Conservation (phyloP, 2,329 filamentous ascomycete genomes). For the Cylindrodendrum hubeiense region DNA sequence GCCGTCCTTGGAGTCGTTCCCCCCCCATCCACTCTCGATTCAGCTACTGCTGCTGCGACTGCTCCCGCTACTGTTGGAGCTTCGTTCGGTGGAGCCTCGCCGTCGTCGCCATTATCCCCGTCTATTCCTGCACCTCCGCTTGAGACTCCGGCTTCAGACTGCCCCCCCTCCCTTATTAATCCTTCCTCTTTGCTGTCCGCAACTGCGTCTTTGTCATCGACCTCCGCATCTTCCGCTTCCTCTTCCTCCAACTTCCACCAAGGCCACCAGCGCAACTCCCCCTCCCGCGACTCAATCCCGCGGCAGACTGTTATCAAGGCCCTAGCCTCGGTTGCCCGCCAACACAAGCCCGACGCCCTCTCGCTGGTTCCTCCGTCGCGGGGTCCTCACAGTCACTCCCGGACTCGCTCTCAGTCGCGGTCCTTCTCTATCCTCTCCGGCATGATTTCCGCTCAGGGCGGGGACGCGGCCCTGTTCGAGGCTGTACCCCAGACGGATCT, state of each 20-base stretch:
- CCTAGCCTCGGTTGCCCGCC: slow-evolving; percentile 74
- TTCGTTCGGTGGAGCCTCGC: slow-evolving; percentile 38
- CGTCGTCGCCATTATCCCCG: slow-evolving; percentile 30
- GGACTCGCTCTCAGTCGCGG: slow-evolving; percentile 24
- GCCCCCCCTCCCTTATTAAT: background rate
- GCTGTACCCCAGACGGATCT: background rate
- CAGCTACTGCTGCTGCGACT: slow-evolving; percentile 20
- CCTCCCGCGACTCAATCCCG: slow-evolving; percentile 74
- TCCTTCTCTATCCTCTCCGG: slow-evolving; percentile 49
- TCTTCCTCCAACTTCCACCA: slow-evolving; percentile 19
- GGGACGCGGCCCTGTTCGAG: slow-evolving; percentile 44
- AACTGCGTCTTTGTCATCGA: background rate
- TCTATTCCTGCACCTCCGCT: slow-evolving; percentile 11
- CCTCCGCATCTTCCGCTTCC: slow-evolving; percentile 22
- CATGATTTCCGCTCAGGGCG: slow-evolving; percentile 64
- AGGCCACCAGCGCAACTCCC: slow-evolving; percentile 60
- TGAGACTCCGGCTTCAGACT: background rate
- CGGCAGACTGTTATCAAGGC: slow-evolving; percentile 88
- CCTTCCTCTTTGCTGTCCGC: background rate
- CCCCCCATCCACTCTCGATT: slow-evolving; percentile 19
- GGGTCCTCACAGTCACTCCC: slow-evolving; percentile 19
- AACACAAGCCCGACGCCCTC: slow-evolving; percentile 72
- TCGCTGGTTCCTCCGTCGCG: slow-evolving; percentile 57
- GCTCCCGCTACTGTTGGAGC: slow-evolving; percentile 27
- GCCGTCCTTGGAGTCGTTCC: slow-evolving; percentile 20